These are phyloP conservation scores for Cardamine resedifolia DNA, from an alignment of 345 rosid genomes.

Conservation along the genomic window DNA sequence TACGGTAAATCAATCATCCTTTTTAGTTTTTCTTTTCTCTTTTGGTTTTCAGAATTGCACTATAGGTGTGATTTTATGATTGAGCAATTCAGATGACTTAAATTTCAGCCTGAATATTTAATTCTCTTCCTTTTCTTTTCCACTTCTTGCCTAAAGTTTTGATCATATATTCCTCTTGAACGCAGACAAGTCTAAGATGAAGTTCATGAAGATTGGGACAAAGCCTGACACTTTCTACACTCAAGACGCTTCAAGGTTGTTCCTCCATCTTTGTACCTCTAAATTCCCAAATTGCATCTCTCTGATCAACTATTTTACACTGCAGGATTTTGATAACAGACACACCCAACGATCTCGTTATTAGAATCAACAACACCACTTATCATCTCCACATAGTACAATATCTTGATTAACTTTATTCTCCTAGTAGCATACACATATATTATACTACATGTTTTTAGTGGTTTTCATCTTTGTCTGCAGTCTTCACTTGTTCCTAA, in stretches of 20 bases:
- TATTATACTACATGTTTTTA: constrained; percentile 1
- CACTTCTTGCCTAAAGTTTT: constrained; percentile 18
- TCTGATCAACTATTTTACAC: constrained; percentile 14
- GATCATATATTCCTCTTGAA: constrained; percentile 24
- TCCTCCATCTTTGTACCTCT: constrained; percentile 18
- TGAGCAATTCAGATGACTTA: background rate
- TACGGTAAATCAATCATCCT: constrained; percentile 34
- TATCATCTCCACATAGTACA: constrained; percentile 92
- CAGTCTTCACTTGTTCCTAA: constrained; percentile 87
- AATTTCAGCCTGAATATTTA: constrained; percentile 17
- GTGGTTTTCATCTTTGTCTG: constrained; percentile 42
- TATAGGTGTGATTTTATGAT: constrained; percentile 8
- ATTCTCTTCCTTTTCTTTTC: background rate
- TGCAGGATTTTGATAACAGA: constrained; percentile 79
- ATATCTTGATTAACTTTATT: background rate
- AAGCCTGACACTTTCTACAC: constrained; percentile 88
- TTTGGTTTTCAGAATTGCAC: constrained; percentile 24
- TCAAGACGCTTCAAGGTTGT: constrained; percentile 87
- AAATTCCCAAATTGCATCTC: background rate
- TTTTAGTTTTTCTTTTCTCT: background rate
- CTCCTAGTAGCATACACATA: constrained; percentile 9
- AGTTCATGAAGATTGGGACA: constrained; percentile 93
- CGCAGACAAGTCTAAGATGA: constrained; percentile 55
- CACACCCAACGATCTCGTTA: constrained; percentile 59
- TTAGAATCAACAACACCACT: constrained; percentile 59